These are phyloP conservation scores for Fusarium caatingaense DNA, from an alignment of 2,329 filamentous ascomycete species.

Conservation along the genomic window DNA sequence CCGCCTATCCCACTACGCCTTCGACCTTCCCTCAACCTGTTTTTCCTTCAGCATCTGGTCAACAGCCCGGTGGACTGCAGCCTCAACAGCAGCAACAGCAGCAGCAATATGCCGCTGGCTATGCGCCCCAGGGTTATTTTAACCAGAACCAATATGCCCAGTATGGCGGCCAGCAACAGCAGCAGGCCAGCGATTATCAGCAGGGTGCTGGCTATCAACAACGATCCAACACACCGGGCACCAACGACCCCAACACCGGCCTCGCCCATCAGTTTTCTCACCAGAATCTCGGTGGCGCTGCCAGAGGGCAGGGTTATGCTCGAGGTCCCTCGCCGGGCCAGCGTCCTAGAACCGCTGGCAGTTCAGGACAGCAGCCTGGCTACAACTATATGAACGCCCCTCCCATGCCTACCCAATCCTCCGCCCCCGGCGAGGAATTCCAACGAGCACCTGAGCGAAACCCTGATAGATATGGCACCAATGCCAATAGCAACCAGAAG, in stretches of 20 bases:
- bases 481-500: slow-evolving; percentile 76
- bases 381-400: slow-evolving; percentile 75
- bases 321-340: slow-evolving; percentile 76
- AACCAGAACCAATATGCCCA: slow-evolving; percentile 67
- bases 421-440: slow-evolving; percentile 76
- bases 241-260: slow-evolving; percentile 88
- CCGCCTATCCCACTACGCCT: slow-evolving; percentile 86
- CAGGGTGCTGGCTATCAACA: slow-evolving; percentile 61
- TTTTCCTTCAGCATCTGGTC: slow-evolving; percentile 55
- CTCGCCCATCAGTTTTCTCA: slow-evolving; percentile 96
- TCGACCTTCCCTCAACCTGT: slow-evolving; percentile 97
- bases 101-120: slow-evolving; percentile 59
- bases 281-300: slow-evolving; percentile 85
- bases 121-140: slow-evolving; percentile 67
- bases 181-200: slow-evolving; percentile 61
- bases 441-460: slow-evolving; percentile 85
- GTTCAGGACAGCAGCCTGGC: slow-evolving; percentile 68
- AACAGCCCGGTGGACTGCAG: slow-evolving; percentile 43
- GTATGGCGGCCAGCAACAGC: slow-evolving; percentile 53
- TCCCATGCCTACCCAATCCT: slow-evolving; percentile 70
- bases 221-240: slow-evolving; percentile 67
- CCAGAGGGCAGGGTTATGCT: slow-evolving; percentile 76
- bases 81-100: slow-evolving; percentile 49
- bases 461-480: slow-evolving; percentile 78
- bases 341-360: slow-evolving; percentile 86